Conservation (phyloP, 208 protist genomes). For the Herpetomonas samuelpessoai region DNA sequence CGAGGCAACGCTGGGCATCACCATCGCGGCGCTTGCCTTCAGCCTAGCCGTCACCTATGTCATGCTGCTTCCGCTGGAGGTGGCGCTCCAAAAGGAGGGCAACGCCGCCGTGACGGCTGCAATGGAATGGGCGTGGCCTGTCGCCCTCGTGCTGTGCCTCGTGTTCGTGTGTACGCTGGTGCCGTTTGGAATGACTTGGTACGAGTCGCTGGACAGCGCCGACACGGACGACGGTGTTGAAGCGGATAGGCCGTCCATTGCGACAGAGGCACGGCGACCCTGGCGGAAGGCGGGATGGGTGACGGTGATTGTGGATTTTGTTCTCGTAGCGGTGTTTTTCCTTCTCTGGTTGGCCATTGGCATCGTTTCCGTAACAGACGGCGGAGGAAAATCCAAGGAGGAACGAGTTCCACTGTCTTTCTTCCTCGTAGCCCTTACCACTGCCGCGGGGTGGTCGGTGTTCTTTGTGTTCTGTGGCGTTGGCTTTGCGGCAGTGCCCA, state of each 20-base stretch:
- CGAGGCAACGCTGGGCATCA: slow-evolving; percentile 47
- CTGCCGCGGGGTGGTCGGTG: slow-evolving; percentile 78
- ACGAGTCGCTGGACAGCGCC: neutral
- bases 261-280: too few relatives aligned
- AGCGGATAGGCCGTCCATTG: neutral
- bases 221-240: neutral
- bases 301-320: slow-evolving; percentile 38
- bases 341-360: slow-evolving; percentile 34
- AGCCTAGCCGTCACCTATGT: slow-evolving; percentile 59
- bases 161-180: slow-evolving; percentile 12
- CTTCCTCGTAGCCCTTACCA: slow-evolving; percentile 63
- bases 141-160: slow-evolving; percentile 18
- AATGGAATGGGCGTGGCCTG: slow-evolving; percentile 24
- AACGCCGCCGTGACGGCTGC: slow-evolving; percentile 2
- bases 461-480: slow-evolving; percentile 93
- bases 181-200: slow-evolving; percentile 7
- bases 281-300: neutral
- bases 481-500: slow-evolving; percentile 87
- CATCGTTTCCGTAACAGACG: slow-evolving; percentile 3
- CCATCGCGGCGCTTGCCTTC: slow-evolving; percentile 42
- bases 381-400: slow-evolving; percentile 9
- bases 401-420: slow-evolving; percentile 39
- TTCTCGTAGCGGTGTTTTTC: slow-evolving; percentile 55
- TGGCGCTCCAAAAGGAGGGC: slow-evolving; percentile 54
- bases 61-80: slow-evolving; percentile 92